phyloP scores from a whole-genome alignment of 495 filamentous ascomycete species.

The Cetradonia linearis region DNA sequence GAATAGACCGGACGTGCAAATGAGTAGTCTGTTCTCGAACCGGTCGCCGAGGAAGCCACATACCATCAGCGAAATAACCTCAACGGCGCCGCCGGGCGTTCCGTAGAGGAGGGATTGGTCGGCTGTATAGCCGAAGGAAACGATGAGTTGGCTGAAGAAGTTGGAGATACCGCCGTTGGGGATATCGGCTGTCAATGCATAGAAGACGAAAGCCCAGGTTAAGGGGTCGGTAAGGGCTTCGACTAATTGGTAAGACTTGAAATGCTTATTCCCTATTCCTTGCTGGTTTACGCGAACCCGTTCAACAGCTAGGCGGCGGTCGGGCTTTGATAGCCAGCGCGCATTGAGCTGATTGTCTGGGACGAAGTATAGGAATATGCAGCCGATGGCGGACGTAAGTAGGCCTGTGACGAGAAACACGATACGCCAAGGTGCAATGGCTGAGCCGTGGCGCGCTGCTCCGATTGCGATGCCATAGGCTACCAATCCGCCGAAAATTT shows the following conservation, averaged over 20 bases:
- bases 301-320: slow-evolving; percentile 50
- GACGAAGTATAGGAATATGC: slow-evolving; percentile 51
- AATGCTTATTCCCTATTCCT: slow-evolving; percentile 60
- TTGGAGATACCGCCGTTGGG: slow-evolving; percentile 61
- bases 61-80: slow-evolving; percentile 49
- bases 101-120: slow-evolving; percentile 57
- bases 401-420: slow-evolving; percentile 58
- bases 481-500: slow-evolving; percentile 52
- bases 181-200: slow-evolving; percentile 50
- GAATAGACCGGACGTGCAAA: slow-evolving; percentile 34
- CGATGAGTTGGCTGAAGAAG: slow-evolving; percentile 60
- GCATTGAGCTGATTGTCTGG: slow-evolving; percentile 63
- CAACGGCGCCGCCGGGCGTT: slow-evolving; percentile 54
- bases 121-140: slow-evolving; percentile 44
- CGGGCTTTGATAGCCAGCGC: slow-evolving; percentile 52
- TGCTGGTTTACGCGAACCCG: slow-evolving; percentile 55
- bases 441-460: slow-evolving; percentile 39
- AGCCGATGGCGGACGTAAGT: slow-evolving; percentile 46
- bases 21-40: slow-evolving; percentile 37
- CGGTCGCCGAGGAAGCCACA: slow-evolving; percentile 52
- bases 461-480: slow-evolving; percentile 57
- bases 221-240: slow-evolving; percentile 51
- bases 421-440: slow-evolving; percentile 56
- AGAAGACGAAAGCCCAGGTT: slow-evolving; percentile 57
- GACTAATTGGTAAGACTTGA: slow-evolving; percentile 52